Evolutionary conservation across 2,329 filamentous ascomycete species (phyloP).

Genomic region (Leptographium galeiforme): DNA sequence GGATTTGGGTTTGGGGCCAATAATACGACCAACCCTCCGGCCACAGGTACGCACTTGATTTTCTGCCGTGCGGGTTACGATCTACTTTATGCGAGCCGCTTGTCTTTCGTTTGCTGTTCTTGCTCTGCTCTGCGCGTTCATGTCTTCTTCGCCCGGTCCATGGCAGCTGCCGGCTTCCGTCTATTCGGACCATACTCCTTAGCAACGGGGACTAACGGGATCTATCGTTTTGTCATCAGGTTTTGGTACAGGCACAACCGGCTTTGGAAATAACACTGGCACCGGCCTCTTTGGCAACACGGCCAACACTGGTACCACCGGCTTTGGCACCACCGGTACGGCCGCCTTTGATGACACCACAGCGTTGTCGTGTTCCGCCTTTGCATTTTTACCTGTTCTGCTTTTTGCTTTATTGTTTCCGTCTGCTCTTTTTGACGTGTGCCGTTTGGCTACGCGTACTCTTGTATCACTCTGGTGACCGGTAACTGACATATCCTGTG

Average conservation of each 20-base stretch:
- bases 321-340: conserved; percentile 14
- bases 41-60: conserved; percentile 36
- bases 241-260: conserved; percentile 24
- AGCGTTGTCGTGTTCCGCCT: neutral
- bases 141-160: conserved; percentile 2
- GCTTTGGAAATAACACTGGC: conserved; percentile 23
- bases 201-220: conserved; percentile 12
- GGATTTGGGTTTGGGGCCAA: conserved; percentile 44
- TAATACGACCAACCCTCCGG: conserved; percentile 25
- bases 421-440: neutral
- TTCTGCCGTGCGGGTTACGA: neutral
- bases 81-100: neutral
- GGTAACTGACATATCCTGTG: neutral
- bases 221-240: conserved; percentile 7
- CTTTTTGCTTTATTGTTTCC: neutral
- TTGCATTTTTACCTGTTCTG: neutral
- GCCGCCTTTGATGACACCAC: neutral
- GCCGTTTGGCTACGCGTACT: neutral
- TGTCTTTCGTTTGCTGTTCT: conserved; percentile 2
- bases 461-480: neutral
- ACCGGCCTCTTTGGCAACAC: conserved; percentile 31
- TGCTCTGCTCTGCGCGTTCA: conserved; percentile 1
- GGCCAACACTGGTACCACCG: conserved; percentile 17
- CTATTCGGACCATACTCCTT: neutral
- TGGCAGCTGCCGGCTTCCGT: neutral